Conservation (phyloP, 768 basidiomycete genomes). For the Pseudohyphozyma bogoriensis region DNA sequence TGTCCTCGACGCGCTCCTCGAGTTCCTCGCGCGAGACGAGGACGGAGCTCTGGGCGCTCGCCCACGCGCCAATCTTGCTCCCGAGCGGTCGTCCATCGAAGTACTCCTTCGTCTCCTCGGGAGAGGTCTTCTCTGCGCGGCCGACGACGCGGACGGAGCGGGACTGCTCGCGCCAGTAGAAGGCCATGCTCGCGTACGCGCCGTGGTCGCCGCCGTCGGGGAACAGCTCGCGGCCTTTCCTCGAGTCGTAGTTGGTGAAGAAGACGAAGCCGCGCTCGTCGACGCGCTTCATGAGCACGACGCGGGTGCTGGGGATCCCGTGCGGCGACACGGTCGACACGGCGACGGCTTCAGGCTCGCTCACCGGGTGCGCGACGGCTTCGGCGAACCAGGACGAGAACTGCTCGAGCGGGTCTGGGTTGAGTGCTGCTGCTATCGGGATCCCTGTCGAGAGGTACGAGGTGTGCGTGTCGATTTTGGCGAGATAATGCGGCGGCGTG, state of each 20-base stretch:
- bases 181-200: slow-evolving; percentile 68
- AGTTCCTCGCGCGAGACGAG: slow-evolving; percentile 60
- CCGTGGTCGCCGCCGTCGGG: slow-evolving; percentile 42
- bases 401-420: slow-evolving; percentile 64
- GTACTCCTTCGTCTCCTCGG: slow-evolving; percentile 69
- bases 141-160: slow-evolving; percentile 77
- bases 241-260: slow-evolving; percentile 91
- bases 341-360: slow-evolving; percentile 84
- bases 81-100: slow-evolving; percentile 71
- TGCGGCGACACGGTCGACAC: slow-evolving; percentile 53
- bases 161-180: slow-evolving; percentile 83
- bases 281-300: slow-evolving; percentile 84
- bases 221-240: slow-evolving; percentile 75
- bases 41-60: slow-evolving; percentile 73
- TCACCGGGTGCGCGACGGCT: slow-evolving; percentile 43
- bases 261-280: slow-evolving; percentile 80
- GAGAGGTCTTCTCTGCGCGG: slow-evolving; percentile 62
- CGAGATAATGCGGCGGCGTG: not conserved
- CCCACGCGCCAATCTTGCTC: slow-evolving; percentile 84
- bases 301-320: slow-evolving; percentile 75
- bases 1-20: slow-evolving; percentile 49
- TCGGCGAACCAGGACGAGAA: slow-evolving; percentile 75
- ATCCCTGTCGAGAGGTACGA: slow-evolving; percentile 26
- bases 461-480: slow-evolving; percentile 9
- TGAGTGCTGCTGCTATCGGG: slow-evolving; percentile 36